These are phyloP conservation scores for Leptomonas seymouri DNA, from an alignment of 208 protist genomes.

Conservation along the genomic window DNA sequence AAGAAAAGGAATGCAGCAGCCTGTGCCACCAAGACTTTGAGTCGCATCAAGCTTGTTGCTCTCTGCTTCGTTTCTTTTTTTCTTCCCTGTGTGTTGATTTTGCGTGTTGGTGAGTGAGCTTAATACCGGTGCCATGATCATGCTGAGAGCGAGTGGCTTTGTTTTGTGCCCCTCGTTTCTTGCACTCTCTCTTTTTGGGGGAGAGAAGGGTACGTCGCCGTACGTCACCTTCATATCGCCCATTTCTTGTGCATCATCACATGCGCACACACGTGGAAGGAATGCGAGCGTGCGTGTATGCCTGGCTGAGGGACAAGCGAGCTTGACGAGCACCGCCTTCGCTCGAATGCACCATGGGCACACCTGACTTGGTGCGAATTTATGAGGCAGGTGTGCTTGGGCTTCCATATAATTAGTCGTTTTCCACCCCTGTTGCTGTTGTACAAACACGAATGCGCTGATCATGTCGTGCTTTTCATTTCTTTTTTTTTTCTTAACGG, in stretches of 20 bases:
- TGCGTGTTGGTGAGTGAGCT: not conserved
- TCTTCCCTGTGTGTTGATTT: not conserved
- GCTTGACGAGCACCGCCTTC: not conserved
- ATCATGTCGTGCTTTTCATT: constrained; percentile 3
- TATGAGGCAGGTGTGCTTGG: not conserved
- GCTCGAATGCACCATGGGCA: not conserved
- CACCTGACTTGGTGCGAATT: not conserved
- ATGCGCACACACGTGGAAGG: not conserved
- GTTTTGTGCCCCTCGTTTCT: not conserved
- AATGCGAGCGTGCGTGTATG: not conserved
- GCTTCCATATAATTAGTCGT: not conserved
- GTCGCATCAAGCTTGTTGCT: not conserved
- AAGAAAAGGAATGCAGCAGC: not conserved
- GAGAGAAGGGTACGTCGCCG: not conserved
- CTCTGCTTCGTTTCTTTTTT: constrained; percentile 14
- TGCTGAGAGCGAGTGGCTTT: not conserved
- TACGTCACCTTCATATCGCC: not conserved
- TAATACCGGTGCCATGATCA: not conserved
- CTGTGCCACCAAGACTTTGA: not conserved
- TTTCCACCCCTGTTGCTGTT: constrained; percentile 5
- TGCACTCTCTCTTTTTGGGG: not conserved
- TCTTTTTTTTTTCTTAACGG: constrained; percentile 1
- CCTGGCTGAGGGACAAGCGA: not conserved
- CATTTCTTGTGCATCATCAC: not conserved
- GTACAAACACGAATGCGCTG: not conserved